Conservation (phyloP, 257 asterid genomes). For the Plectranthus barbatus region DNA sequence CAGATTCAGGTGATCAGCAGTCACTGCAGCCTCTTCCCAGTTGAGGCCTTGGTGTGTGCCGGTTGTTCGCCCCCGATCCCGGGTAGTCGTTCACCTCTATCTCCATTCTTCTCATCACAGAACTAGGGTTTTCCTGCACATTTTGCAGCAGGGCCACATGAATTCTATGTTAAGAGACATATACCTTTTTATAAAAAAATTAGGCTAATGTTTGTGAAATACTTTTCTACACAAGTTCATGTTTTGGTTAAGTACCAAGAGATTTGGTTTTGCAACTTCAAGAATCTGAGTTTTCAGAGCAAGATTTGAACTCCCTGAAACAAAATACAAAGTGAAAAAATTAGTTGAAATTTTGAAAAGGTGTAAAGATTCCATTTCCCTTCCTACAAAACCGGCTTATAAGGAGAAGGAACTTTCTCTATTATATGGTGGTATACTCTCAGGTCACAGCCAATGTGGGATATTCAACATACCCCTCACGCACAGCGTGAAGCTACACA, state of each 20-base stretch:
- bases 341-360: not conserved
- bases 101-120: conserved; percentile 19
- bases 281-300: conserved; percentile 18
- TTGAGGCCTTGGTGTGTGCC: conserved; percentile 55
- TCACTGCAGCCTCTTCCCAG: conserved; percentile 31
- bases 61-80: conserved; percentile 67
- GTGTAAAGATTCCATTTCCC: too few species aligned
- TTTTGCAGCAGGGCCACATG: not conserved
- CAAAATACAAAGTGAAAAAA: not conserved
- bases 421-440: too few species aligned
- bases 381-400: too few species aligned
- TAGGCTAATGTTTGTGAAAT: not conserved
- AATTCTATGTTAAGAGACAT: not conserved
- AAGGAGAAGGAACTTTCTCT: too few species aligned
- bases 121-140: conserved; percentile 22
- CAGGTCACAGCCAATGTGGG: too few species aligned
- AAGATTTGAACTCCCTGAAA: conserved; percentile 39
- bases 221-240: not conserved
- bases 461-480: too few species aligned
- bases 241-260: conserved; percentile 26
- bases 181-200: not conserved
- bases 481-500: too few species aligned
- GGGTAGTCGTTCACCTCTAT: conserved; percentile 57
- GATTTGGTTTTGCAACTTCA: conserved; percentile 8
- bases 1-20: conserved; percentile 20